Conservation (phyloP, 768 basidiomycete genomes). For the Kwoniella bestiolae region DNA sequence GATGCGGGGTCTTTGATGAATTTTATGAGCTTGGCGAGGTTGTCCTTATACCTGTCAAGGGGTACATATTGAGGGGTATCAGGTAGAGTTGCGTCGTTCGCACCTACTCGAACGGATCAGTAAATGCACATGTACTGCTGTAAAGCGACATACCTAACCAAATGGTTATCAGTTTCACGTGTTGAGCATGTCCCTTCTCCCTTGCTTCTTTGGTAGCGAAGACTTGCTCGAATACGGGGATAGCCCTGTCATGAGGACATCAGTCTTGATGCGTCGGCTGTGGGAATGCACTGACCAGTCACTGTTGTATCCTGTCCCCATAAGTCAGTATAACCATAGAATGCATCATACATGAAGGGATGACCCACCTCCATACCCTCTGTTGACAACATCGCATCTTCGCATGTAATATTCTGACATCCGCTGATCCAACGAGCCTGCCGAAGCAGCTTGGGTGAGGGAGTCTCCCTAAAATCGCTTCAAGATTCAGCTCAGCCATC, state of each 20-base stretch:
- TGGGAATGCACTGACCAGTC: constrained; percentile 62
- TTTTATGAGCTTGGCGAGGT: constrained; percentile 68
- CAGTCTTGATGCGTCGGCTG: neutral
- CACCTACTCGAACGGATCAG: constrained; percentile 37
- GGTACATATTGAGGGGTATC: constrained; percentile 78
- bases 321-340: neutral
- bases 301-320: constrained; percentile 67
- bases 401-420: constrained; percentile 76
- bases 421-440: constrained; percentile 68
- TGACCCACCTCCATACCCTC: constrained; percentile 65
- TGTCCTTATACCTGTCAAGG: constrained; percentile 66
- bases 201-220: constrained; percentile 65
- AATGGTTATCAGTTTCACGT: constrained; percentile 73
- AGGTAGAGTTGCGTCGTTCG: constrained; percentile 76
- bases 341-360: neutral
- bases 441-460: constrained; percentile 46
- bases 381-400: constrained; percentile 82
- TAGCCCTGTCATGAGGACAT: constrained; percentile 59
- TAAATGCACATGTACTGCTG: neutral
- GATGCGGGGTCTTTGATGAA: constrained; percentile 70
- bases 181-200: constrained; percentile 60
- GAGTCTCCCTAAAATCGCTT: constrained; percentile 47
- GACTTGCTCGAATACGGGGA: constrained; percentile 76
- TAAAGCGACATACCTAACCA: constrained; percentile 69
- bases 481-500: neutral